phyloP scores from a whole-genome alignment of 768 basidiomycete genomes.

The Mycena venus region DNA sequence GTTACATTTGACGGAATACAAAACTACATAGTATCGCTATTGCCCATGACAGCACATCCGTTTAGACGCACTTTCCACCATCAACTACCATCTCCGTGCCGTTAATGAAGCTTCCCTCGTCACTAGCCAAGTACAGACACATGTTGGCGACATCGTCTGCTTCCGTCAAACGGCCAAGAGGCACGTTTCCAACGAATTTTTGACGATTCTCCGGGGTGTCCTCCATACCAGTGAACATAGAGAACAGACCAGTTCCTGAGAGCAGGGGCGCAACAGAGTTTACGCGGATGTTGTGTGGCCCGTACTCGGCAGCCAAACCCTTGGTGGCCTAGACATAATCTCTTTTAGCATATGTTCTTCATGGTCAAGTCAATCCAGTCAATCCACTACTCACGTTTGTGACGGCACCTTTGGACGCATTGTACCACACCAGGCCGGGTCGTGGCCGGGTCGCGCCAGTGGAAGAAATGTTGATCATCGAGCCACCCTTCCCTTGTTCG shows the following conservation, averaged over 20 bases:
- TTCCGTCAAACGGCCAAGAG: slow-evolving; percentile 24
- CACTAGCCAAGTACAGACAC: slow-evolving; percentile 25
- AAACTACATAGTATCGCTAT: slow-evolving; percentile 21
- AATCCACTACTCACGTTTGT: slow-evolving; percentile 16
- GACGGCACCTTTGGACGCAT: slow-evolving; percentile 23
- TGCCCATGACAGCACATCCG: slow-evolving; percentile 15
- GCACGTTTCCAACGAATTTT: slow-evolving; percentile 20
- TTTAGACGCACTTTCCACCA: slow-evolving; percentile 22
- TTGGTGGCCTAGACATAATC: slow-evolving; percentile 24
- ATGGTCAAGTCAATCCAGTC: slow-evolving; percentile 8
- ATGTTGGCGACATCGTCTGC: slow-evolving; percentile 24
- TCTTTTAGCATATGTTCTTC: slow-evolving; percentile 17
- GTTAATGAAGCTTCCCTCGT: slow-evolving; percentile 23
- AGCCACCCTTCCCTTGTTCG: slow-evolving; percentile 25
- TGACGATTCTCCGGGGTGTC: slow-evolving; percentile 20
- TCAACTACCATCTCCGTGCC: slow-evolving; percentile 23
- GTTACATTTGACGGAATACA: slow-evolving; percentile 17
- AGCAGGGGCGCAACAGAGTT: slow-evolving; percentile 25
- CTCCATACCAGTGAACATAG: slow-evolving; percentile 20
- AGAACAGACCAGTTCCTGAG: slow-evolving; percentile 24
- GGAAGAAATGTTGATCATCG: slow-evolving; percentile 24
- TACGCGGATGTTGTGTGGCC: slow-evolving; percentile 22
- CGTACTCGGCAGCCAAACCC: slow-evolving; percentile 23
- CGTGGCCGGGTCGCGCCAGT: slow-evolving; percentile 22
- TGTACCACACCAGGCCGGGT: slow-evolving; percentile 21